Evolutionary conservation across 2,329 filamentous ascomycete species (phyloP).

Genomic region (Fusarium dimerum): DNA sequence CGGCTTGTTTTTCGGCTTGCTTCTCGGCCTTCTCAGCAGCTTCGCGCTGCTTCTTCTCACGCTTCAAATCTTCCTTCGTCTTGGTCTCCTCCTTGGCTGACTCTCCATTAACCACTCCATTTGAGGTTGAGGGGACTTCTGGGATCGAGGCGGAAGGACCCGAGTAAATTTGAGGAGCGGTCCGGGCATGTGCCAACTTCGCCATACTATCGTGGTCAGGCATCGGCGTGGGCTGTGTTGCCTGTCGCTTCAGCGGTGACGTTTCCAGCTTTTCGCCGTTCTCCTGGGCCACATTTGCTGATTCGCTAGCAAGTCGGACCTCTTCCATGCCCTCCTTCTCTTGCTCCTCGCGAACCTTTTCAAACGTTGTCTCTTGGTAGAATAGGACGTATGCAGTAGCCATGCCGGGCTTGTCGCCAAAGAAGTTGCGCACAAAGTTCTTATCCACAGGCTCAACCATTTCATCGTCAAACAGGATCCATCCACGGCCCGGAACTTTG

Average conservation of each 20-base stretch:
- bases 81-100: constrained; percentile 35
- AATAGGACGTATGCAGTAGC: constrained; percentile 97
- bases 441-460: constrained; percentile 98
- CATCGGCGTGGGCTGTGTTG: constrained; percentile 49
- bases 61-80: constrained; percentile 62
- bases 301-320: constrained; percentile 55
- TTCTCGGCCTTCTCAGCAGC: constrained; percentile 58
- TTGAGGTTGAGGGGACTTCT: constrained; percentile 21
- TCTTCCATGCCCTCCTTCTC: constrained; percentile 75
- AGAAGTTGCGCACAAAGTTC: constrained; percentile 94
- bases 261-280: constrained; percentile 47
- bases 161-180: constrained; percentile 51
- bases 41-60: constrained; percentile 69
- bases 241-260: constrained; percentile 49
- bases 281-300: constrained; percentile 56
- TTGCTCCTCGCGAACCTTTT: constrained; percentile 72
- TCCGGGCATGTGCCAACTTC: constrained; percentile 65
- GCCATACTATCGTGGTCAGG: constrained; percentile 55
- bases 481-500: constrained; percentile 94
- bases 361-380: constrained; percentile 85
- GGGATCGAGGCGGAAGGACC: constrained; percentile 8
- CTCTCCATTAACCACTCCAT: constrained; percentile 23
- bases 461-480: constrained; percentile 96
- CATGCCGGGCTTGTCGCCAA: constrained; percentile 86
- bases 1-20: constrained; percentile 41